A percentile compares a stretch with the other conserved stretches of the same genome.
Evolutionary conservation across 225 moss, liverwort and hornwort species (phyloP).

Genomic region (Lunularia cruciata): DNA sequence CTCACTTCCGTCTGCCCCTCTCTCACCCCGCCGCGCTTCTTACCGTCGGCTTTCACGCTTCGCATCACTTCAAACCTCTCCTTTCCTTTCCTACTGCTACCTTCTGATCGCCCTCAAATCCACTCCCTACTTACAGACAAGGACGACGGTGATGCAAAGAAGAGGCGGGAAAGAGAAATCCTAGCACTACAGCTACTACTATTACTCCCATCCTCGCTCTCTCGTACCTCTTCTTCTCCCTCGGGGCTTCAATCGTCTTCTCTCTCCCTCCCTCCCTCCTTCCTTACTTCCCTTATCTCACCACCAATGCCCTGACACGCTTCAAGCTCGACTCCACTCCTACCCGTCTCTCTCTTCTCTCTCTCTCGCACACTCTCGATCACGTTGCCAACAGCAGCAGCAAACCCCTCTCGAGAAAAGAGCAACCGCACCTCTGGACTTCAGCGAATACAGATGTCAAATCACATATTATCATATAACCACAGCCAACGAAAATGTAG

Average conservation of each 20-base stretch:
- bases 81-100: background rate
- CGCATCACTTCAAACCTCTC: too few species aligned
- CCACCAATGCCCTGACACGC: background rate
- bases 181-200: background rate
- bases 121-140: background rate
- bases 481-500: too few species aligned
- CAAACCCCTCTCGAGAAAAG: too few species aligned
- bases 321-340: background rate
- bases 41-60: too few species aligned
- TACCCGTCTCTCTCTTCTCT: background rate
- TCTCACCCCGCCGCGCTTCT: background rate
- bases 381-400: background rate
- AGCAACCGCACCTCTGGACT: too few species aligned
- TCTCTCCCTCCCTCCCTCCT: background rate
- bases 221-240: background rate
- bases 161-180: conserved; percentile 12
- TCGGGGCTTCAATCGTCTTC: background rate
- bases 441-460: too few species aligned
- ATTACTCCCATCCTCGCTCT: background rate
- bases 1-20: background rate
- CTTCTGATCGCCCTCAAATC: background rate
- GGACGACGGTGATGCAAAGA: conserved; percentile 5
- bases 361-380: too few species aligned
- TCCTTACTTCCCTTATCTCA: background rate
- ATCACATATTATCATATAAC: too few species aligned